Conservation (phyloP, 257 asterid species). For the Capsicum rhomboideum region DNA sequence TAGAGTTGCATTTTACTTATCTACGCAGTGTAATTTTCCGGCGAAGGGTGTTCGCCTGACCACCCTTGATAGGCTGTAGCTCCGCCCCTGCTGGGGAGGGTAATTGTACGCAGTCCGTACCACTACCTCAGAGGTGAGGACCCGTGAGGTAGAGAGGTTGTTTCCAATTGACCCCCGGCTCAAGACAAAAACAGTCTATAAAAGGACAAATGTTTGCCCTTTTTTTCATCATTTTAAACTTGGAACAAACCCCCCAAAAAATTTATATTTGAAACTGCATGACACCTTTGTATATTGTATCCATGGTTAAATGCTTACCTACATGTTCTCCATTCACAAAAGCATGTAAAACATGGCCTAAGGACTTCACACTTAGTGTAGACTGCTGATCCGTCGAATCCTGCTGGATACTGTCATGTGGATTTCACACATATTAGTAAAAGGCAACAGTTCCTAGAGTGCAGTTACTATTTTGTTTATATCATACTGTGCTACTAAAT, state of each 20-base stretch:
- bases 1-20: no score
- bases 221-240: neutral
- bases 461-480: neutral
- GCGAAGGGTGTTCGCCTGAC: no score
- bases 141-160: no score
- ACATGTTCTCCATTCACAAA: constrained; percentile 53
- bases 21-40: no score
- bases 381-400: constrained; percentile 19
- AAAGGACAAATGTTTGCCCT: neutral
- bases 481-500: neutral
- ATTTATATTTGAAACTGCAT: neutral
- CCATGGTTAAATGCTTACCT: constrained; percentile 25
- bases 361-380: constrained; percentile 40
- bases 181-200: no score
- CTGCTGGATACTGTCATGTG: constrained; percentile 33
- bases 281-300: neutral
- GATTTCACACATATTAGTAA: constrained; percentile 10
- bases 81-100: no score
- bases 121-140: no score
- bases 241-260: neutral
- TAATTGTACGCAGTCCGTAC: no score
- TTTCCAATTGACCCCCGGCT: no score
- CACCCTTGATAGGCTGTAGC: no score
- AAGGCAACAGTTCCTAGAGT: neutral
- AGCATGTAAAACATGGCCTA: constrained; percentile 59